Evolutionary conservation across 495 filamentous ascomycete species (phyloP), one percentile per base, ranked within the genome.

Genomic region (Parathielavia appendiculata): DNA sequence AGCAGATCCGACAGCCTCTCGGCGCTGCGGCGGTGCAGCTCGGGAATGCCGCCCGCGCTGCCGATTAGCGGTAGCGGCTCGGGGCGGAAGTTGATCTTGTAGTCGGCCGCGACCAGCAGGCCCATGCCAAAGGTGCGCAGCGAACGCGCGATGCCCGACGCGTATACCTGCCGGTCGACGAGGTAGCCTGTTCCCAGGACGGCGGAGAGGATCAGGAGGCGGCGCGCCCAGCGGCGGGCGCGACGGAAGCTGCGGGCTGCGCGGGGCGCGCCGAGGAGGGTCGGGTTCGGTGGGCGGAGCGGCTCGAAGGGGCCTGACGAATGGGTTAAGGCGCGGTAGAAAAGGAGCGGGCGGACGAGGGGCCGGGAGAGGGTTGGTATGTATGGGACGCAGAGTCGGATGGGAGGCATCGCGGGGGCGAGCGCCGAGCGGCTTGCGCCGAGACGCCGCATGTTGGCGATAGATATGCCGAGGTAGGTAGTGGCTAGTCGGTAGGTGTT

Each of bases 31-130:
- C 79, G 75, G 71, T 98, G 93, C 50, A 96, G 69, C 52, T 84
- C 83, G 46, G 78, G 69, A 51, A 93, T 87, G 36, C 84, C 84
- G 52, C 81, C 77, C 2, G 82, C 83, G 19, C 85, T 73, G 39
- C 82, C 79, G 38, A 69, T 58, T 19, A 68, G 36, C 4, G 69
- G 68, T 45, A 72, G 58, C 14, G 92, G 91, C 54, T 90, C 75
- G 0, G 89, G 80, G 5, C 88, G 81, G 75, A 98, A 98, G 67
- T 98, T 98, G 69, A 97, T 77, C 71, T 98, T 97, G 74, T 98
- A 98, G 75, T 98, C 92, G 19, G 88, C 63, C 3, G 91, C 91
- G 10, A 95, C 88, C 26, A 95, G 54, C n/a, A 91, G 67, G 40
- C 90, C 95, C 7, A 84, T 79, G 11, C 78, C 76, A 66, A 97